Conservation (phyloP, 306 rosid species). For the Fragaria nilgerrensis region DNA sequence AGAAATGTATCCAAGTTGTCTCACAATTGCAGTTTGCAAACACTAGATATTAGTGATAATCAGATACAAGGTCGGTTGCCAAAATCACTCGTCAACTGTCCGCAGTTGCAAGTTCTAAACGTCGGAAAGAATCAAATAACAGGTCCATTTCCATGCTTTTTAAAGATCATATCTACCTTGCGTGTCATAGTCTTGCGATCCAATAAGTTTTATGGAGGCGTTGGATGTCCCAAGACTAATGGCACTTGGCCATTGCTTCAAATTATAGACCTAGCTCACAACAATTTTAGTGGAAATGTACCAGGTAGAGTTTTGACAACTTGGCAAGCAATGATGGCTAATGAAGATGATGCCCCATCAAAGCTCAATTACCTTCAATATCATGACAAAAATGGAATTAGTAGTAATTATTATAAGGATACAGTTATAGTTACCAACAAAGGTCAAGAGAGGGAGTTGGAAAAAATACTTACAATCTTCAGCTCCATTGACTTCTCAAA, state of each 20-base stretch:
- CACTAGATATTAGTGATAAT: slow-evolving; percentile 33
- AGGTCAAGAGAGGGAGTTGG: slow-evolving; percentile 22
- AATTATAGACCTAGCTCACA: slow-evolving; percentile 10
- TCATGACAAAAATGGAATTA: background rate
- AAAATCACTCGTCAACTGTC: slow-evolving; percentile 25
- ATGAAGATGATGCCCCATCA: background rate
- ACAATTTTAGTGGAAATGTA: slow-evolving; percentile 10
- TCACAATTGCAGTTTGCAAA: background rate
- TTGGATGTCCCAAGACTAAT: slow-evolving; percentile 27
- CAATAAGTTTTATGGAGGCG: slow-evolving; percentile 35
- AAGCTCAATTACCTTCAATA: slow-evolving; percentile 19
- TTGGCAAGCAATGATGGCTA: slow-evolving; percentile 17
- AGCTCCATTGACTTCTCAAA: slow-evolving; percentile 28
- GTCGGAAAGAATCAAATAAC: slow-evolving; percentile 33
- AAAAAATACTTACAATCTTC: slow-evolving; percentile 29
- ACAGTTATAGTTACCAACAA: slow-evolving; percentile 14
- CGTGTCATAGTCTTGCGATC: slow-evolving; percentile 37
- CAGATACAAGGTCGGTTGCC: slow-evolving; percentile 27
- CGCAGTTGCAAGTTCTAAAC: slow-evolving; percentile 29
- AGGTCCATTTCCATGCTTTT: slow-evolving; percentile 28
- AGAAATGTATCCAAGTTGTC: background rate
- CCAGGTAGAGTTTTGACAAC: background rate
- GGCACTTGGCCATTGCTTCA: slow-evolving; percentile 27
- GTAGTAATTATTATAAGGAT: slow-evolving; percentile 15
- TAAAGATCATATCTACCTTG: slow-evolving; percentile 26